phyloP scores from a whole-genome alignment of 108 stramenopile species.

The Cyclotella atomus region DNA sequence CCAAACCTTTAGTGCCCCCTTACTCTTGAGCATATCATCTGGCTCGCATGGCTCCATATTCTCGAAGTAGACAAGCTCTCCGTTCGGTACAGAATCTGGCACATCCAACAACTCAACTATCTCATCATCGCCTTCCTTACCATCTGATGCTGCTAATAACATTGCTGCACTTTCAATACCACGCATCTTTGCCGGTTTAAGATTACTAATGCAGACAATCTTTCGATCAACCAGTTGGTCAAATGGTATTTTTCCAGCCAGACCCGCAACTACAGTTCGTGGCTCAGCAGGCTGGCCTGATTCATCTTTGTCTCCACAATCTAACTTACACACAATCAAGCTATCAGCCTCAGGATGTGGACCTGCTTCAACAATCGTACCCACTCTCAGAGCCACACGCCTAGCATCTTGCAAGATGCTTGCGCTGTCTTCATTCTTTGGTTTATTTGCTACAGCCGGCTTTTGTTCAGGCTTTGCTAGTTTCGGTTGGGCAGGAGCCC shows the following conservation, averaged over 20 bases:
- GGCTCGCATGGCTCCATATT: constrained; percentile 70
- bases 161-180: constrained; percentile 88
- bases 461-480: constrained; percentile 25
- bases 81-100: constrained; percentile 75
- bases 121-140: constrained; percentile 65
- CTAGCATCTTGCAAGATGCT: constrained; percentile 65
- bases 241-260: constrained; percentile 73
- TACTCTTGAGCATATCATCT: constrained; percentile 85
- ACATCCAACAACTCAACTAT: constrained; percentile 73
- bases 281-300: constrained; percentile 55
- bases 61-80: constrained; percentile 76
- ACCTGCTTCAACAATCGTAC: constrained; percentile 71
- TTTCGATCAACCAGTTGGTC: constrained; percentile 69
- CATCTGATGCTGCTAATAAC: constrained; percentile 79
- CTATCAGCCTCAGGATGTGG: constrained; percentile 89
- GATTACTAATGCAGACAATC: constrained; percentile 78
- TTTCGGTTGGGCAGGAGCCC: constrained; percentile 56
- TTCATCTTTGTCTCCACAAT: constrained; percentile 78
- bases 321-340: constrained; percentile 81
- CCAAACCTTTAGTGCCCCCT: constrained; percentile 87
- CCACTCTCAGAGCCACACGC: constrained; percentile 75
- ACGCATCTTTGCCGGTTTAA: constrained; percentile 89
- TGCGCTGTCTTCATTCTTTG: constrained; percentile 21
- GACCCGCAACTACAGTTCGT: constrained; percentile 81
- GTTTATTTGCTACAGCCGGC: constrained; percentile 21